Base-by-base conservation (phyloP, 2,329 filamentous ascomycete species). In the Orbilia ellipsospora region DNA sequence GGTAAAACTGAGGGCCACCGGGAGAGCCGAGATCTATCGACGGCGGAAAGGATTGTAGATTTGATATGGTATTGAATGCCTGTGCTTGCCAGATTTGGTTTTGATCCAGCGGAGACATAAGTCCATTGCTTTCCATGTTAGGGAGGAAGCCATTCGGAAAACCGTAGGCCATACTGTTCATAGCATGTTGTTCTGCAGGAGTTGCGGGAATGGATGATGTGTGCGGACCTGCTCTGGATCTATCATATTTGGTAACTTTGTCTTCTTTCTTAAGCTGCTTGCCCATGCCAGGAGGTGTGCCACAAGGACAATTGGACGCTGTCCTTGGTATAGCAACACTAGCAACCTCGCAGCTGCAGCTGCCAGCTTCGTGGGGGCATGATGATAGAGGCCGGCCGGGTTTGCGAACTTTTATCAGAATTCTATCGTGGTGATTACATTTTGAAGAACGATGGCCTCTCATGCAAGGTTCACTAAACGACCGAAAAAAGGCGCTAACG, bases 381-480 rank as follows among this genome's bases (percentile, higher is more conserved):
- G 83, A 84, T 36, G 83, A 82, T 20, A 85, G 80, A 16, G 84
- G 84, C 16, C 84, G 82, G 12, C 84, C 84, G 18, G 84, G 84
- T 67, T 84, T 85, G 28, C 83, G 83, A 20, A 85, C 84, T 78
- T 84, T 84, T 78, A 85, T 83, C 82, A 85, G 85, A 44, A 85
- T 80, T 73, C 84, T 81, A 74, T 85, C 84, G 62, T 82, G 83
- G 78, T 85, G 84, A 66, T 83, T 82, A 57, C 84, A 85, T 83
- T 85, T 85, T 69, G 84, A 85, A 20, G 84, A 85, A 62, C 84
- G 82, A 79, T 85, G 84, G 16, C 84, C 84, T 65, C 84, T 83
- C 78, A 85, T 84, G 74, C 84, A 85, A 78, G 84, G 84, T 77
- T 85, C 84, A 73, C 84, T 85, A n/a, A 18, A 36, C 1, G 31